phyloP scores from a whole-genome alignment of 768 basidiomycete species.

The Floccularia luteovirens region DNA sequence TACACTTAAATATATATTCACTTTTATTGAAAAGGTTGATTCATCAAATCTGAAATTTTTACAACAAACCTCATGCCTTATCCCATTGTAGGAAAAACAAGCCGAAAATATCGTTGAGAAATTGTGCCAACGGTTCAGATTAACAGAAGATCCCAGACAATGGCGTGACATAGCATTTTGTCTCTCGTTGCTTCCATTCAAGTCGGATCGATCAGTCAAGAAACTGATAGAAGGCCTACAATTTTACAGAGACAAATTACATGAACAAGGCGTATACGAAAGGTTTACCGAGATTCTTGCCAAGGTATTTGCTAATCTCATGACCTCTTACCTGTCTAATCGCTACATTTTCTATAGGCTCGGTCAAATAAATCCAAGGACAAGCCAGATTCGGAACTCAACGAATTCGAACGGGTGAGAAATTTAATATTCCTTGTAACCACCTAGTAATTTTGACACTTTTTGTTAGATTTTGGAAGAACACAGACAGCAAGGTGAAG shows the following conservation, averaged over 20 bases:
- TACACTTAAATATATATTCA: slow-evolving; percentile 93
- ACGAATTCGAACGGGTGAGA: slow-evolving; percentile 85
- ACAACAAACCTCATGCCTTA: background rate
- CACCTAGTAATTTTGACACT: slow-evolving; percentile 2
- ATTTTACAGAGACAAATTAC: slow-evolving; percentile 93
- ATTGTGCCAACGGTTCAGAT: slow-evolving; percentile 90
- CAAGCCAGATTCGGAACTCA: slow-evolving; percentile 88
- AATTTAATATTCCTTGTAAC: background rate
- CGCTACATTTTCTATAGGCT: too few relatives aligned
- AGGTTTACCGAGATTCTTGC: slow-evolving; percentile 86
- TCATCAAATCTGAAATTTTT: background rate
- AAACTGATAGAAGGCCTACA: slow-evolving; percentile 90
- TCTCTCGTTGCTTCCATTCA: slow-evolving; percentile 90
- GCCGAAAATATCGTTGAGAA: slow-evolving; percentile 97
- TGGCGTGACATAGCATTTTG: slow-evolving; percentile 99
- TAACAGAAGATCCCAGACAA: slow-evolving; percentile 83
- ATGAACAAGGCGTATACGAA: slow-evolving; percentile 75
- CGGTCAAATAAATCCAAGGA: slow-evolving; percentile 86
- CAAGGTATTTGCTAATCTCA: too few relatives aligned
- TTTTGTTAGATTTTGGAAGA: slow-evolving; percentile 70
- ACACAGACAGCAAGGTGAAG: slow-evolving; percentile 76
- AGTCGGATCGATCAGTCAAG: slow-evolving; percentile 93
- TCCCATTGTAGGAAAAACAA: slow-evolving; percentile 76
- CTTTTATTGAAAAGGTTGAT: slow-evolving; percentile 90
- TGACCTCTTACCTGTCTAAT: too few relatives aligned